Evolutionary conservation across 1,139 yeast species (phyloP).

Genomic region (Candida tropicalis): DNA sequence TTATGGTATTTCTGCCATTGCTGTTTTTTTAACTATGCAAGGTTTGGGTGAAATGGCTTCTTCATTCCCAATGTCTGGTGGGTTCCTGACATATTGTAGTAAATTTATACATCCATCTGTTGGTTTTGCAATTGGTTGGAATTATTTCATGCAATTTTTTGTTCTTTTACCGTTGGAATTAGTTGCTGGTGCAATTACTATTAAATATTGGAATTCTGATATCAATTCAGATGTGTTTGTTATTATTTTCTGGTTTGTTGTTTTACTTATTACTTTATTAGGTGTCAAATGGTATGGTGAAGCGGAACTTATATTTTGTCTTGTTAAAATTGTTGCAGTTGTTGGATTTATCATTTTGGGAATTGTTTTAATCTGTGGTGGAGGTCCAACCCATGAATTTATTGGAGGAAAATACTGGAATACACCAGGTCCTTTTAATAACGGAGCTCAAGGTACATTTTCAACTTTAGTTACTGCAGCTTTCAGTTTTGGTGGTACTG

Average conservation of each 20-base stretch:
- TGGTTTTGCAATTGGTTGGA: constrained; percentile 50
- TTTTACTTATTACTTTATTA: constrained; percentile 39
- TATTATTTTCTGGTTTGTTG: constrained; percentile 37
- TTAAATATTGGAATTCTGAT: constrained; percentile 41
- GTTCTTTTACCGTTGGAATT: constrained; percentile 37
- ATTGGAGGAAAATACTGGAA: constrained; percentile 45
- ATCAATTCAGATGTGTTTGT: constrained; percentile 45
- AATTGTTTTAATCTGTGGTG: constrained; percentile 45
- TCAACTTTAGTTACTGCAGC: constrained; percentile 47
- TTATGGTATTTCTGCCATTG: constrained; percentile 33
- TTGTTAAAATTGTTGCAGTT: constrained; percentile 42
- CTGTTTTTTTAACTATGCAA: constrained; percentile 39
- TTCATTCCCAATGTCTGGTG: constrained; percentile 44
- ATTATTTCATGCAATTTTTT: constrained; percentile 43
- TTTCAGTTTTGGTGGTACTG: constrained; percentile 46
- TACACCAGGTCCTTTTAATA: constrained; percentile 44
- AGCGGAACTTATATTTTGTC: constrained; percentile 43
- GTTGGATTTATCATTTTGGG: constrained; percentile 45
- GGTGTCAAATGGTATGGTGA: constrained; percentile 50
- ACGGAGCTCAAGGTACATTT: constrained; percentile 47
- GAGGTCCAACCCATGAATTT: constrained; percentile 38
- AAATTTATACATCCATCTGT: constrained; percentile 43
- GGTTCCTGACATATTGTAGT: constrained; percentile 41
- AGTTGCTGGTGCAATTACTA: constrained; percentile 44
- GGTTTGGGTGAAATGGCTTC: constrained; percentile 43